A percentile compares a stretch with the other conserved stretches of the same genome.
These are phyloP conservation scores for Phlyctochytrium bullatum DNA, from an alignment of 192 early-diverging fungal species.

Conservation along the genomic window DNA sequence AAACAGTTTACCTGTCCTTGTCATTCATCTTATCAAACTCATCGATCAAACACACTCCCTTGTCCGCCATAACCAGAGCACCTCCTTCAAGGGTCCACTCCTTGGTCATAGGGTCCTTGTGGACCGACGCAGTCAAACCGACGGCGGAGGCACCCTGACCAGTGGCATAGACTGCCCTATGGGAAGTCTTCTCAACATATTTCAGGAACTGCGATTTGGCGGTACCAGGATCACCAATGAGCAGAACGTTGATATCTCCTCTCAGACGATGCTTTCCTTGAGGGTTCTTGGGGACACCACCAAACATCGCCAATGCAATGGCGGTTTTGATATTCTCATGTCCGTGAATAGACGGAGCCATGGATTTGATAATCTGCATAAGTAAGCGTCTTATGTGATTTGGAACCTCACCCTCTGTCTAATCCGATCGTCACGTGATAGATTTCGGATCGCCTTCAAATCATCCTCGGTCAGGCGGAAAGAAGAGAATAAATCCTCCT, in stretches of 20 bases:
- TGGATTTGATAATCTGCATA: slow-evolving; percentile 79
- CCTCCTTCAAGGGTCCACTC: slow-evolving; percentile 80
- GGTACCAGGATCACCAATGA: slow-evolving; percentile 85
- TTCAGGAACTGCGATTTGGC: slow-evolving; percentile 85
- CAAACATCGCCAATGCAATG: slow-evolving; percentile 90
- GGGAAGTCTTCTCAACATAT: slow-evolving; percentile 77
- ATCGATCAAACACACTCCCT: slow-evolving; percentile 86
- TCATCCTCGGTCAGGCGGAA: slow-evolving; percentile 92
- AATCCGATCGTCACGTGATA: slow-evolving; percentile 77
- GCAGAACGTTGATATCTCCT: slow-evolving; percentile 96
- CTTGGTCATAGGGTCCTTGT: slow-evolving; percentile 67
- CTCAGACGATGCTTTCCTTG: slow-evolving; percentile 91
- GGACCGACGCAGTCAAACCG: slow-evolving; percentile 70
- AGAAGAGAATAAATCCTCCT: slow-evolving; percentile 83
- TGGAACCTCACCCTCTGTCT: slow-evolving; percentile 61
- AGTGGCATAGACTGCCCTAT: slow-evolving; percentile 76
- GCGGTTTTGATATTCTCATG: slow-evolving; percentile 97
- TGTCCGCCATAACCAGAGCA: slow-evolving; percentile 84
- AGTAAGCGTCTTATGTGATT: neutral
- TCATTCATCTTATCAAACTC: slow-evolving; percentile 92
- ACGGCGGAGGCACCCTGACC: slow-evolving; percentile 70
- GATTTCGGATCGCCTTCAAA: slow-evolving; percentile 66
- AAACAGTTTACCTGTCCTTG: slow-evolving; percentile 54
- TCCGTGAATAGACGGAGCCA: slow-evolving; percentile 98
- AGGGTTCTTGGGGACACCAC: slow-evolving; percentile 93